Base-by-base conservation (phyloP, 768 basidiomycete genomes). In the Termitomyces sp. region DNA sequence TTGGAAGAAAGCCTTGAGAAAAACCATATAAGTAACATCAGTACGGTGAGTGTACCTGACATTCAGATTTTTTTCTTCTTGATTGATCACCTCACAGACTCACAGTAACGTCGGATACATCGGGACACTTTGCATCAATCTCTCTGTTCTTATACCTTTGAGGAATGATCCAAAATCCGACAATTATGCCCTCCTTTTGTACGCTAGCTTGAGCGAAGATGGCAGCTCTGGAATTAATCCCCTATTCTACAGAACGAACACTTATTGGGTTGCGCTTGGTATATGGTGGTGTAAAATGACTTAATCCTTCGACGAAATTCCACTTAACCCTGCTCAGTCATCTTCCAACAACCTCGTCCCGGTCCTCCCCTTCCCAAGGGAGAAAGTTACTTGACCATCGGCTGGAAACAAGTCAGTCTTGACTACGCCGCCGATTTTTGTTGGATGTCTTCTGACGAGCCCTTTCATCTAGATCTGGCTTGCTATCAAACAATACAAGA, bases 21-120 rank as follows among this genome's bases (percentile, higher is more conserved):
- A 79, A 94, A 91, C 61, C 75, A 86, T 61, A 88, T 94, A 58
- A 90, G 91, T 66, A 93, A 91, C 65, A 89, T 92, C 62, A 89
- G 87, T 66, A 92, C 88, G 45, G 91, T 91, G 49, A 50, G 79
- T 63, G n/a, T 22, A 20, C 46, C 27, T 42, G 11, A 11, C 31
- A 37, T 49, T 24, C 16, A 39, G 27, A 20, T 6, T 33, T 15
- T 5, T 11, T 31, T 20, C 1, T 27, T 33, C 11, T 22, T 54
- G 27, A 27, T 57, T 52, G 7, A 54, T 41, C 16, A 0, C 12
- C 24, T 41, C 30, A 54, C 24, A 91, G 90, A 83, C 78, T 54
- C 89, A 91, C 67, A 88, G 86, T 65, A 90, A 91, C 60, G 77
- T 91, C 39, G 90, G 91, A 8, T 92, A 88, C 61, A 81, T 91